These are phyloP conservation scores for Fagus crenata DNA, from an alignment of 306 rosid species.

Conservation along the genomic window DNA sequence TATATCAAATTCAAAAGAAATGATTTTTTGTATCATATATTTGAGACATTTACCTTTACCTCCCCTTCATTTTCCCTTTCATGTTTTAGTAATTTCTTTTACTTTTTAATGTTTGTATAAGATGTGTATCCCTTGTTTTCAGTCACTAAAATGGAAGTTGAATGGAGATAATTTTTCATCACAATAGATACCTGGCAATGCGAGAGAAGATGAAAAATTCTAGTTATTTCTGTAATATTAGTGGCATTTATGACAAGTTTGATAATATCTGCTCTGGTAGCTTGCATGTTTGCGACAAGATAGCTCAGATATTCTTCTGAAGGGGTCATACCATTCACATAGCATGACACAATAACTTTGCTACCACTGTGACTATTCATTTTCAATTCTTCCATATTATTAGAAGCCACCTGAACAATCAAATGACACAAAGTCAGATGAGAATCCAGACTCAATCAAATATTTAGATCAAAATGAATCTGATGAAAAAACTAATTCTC, in stretches of 20 bases:
- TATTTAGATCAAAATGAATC: not conserved
- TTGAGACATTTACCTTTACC: not conserved
- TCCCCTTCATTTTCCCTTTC: not conserved
- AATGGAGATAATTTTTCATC: no score
- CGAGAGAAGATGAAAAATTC: slow-evolving; percentile 40
- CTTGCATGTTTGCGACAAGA: slow-evolving; percentile 33
- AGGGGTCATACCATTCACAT: slow-evolving; percentile 41
- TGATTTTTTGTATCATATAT: not conserved
- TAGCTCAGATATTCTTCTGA: slow-evolving; percentile 33
- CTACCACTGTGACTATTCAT: slow-evolving; percentile 11
- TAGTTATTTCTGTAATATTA: slow-evolving; percentile 40
- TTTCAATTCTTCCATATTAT: slow-evolving; percentile 24
- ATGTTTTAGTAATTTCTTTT: not conserved
- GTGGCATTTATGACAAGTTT: slow-evolving; percentile 41
- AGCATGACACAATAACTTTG: slow-evolving; percentile 45
- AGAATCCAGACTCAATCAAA: not conserved
- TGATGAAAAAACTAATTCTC: no score
- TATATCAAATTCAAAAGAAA: not conserved
- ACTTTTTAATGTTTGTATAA: no score
- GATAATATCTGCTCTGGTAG: slow-evolving; percentile 42
- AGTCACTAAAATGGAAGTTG: no score
- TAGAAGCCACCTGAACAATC: slow-evolving; percentile 37
- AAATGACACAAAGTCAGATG: not conserved
- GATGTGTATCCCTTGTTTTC: no score
- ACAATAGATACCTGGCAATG: no score